These are phyloP conservation scores for Murraya paniculata DNA, from an alignment of 345 rosid genomes.

Conservation along the genomic window DNA sequence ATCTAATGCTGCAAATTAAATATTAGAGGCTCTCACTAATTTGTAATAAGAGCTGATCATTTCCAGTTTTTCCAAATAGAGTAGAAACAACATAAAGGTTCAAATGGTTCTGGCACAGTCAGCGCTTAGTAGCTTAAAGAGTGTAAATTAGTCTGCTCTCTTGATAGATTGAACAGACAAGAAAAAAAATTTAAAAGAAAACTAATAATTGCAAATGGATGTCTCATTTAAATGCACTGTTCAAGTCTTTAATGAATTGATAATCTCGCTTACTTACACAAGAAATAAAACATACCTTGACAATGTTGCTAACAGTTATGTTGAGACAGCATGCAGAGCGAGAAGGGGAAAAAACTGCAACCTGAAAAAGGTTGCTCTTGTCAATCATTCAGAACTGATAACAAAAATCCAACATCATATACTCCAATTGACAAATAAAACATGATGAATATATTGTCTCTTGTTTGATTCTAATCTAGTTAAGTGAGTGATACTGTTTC, in stretches of 20 bases:
- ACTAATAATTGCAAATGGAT: neutral
- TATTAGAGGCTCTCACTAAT: neutral
- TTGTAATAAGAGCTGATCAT: neutral
- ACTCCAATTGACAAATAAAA: constrained; percentile 1
- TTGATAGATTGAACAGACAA: neutral
- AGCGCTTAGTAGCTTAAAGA: neutral
- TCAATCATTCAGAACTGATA: constrained; percentile 15
- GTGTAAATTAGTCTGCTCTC: neutral
- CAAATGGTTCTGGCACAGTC: neutral
- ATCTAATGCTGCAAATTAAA: neutral
- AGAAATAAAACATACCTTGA: constrained; percentile 52
- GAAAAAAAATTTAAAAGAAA: neutral
- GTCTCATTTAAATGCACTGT: neutral
- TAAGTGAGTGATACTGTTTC: too few species aligned
- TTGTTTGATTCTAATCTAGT: neutral
- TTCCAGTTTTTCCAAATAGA: neutral
- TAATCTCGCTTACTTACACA: neutral
- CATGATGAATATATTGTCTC: neutral
- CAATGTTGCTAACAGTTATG: constrained; percentile 64
- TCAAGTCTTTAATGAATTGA: neutral
- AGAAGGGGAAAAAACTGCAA: constrained; percentile 67
- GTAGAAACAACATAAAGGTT: neutral
- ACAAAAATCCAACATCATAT: neutral
- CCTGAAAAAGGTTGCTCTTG: constrained; percentile 41
- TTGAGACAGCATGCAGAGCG: constrained; percentile 56